Evolutionary conservation across 164 flowering plant species (phyloP).

Genomic region (Akebia trifoliata): DNA sequence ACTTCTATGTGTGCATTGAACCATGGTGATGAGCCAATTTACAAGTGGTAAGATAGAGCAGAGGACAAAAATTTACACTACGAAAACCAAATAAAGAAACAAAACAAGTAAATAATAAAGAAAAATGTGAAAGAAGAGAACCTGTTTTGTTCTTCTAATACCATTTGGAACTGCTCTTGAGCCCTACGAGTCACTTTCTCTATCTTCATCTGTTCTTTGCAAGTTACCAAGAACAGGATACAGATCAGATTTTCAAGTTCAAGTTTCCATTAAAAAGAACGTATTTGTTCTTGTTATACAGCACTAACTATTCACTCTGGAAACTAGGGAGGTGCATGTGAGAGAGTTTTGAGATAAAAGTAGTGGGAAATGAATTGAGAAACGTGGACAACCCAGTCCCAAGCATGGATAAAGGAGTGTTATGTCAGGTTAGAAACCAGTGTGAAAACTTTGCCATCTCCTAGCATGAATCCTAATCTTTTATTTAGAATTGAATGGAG

Average conservation of each 20-base stretch:
- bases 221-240: constrained; percentile 1
- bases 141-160: constrained; percentile 97
- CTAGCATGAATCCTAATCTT: too few species aligned
- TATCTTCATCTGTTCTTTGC: constrained; percentile 62
- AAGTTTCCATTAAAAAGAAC: neutral
- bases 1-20: too few species aligned
- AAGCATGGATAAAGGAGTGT: too few species aligned
- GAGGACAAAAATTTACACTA: neutral
- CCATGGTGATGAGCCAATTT: too few species aligned
- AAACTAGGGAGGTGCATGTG: too few species aligned
- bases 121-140: constrained; percentile 16
- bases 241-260: constrained; percentile 4
- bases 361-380: too few species aligned
- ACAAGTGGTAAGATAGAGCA: too few species aligned
- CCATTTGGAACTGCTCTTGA: constrained; percentile 96
- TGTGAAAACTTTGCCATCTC: too few species aligned
- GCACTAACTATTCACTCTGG: too few species aligned
- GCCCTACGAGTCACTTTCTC: constrained; percentile 95
- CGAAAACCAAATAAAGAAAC: neutral
- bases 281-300: neutral
- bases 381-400: neutral
- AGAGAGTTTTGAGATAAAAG: too few species aligned
- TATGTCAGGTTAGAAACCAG: too few species aligned
- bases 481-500: too few species aligned
- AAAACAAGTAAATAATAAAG: neutral